These are phyloP conservation scores for Aspergillus steynii DNA, from an alignment of 495 filamentous ascomycete genomes.

Conservation along the genomic window DNA sequence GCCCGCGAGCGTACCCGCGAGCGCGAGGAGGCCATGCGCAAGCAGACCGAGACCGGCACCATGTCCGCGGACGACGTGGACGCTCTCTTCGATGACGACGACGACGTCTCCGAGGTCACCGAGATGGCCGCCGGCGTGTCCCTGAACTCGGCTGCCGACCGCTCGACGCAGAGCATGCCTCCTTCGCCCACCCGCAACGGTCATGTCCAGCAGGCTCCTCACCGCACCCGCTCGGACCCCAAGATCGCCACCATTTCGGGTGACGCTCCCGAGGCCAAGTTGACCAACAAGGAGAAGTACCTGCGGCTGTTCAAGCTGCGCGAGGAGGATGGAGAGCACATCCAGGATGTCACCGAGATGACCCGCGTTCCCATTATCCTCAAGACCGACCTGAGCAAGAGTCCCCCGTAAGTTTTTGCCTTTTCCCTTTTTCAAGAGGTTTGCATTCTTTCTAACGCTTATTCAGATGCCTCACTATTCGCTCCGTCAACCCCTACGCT, in stretches of 20 bases:
- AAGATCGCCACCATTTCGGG: conserved; percentile 76
- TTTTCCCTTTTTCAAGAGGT: conserved; percentile 35
- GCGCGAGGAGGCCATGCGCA: conserved; percentile 80
- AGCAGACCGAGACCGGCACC: conserved; percentile 89
- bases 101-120: conserved; percentile 83
- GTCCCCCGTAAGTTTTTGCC: conserved; percentile 80
- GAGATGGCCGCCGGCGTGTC: conserved; percentile 86
- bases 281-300: conserved; percentile 96
- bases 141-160: conserved; percentile 64
- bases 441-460: conserved; percentile 17
- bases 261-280: conserved; percentile 69
- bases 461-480: conserved; percentile 89
- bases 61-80: conserved; percentile 88
- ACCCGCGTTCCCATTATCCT: conserved; percentile 92
- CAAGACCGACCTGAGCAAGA: conserved; percentile 98
- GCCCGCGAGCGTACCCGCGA: conserved; percentile 77
- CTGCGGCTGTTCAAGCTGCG: conserved; percentile 83
- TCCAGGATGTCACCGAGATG: conserved; percentile 98
- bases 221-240: conserved; percentile 88
- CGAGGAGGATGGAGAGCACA: conserved; percentile 92
- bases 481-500: conserved; percentile 95
- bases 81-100: conserved; percentile 88
- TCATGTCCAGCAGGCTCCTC: conserved; percentile 67
- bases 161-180: conserved; percentile 94
- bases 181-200: conserved; percentile 84